Evolutionary conservation across 2,329 filamentous ascomycete species (phyloP), one percentile per base, ranked within the genome.

Genomic region (Cercospora sojina): DNA sequence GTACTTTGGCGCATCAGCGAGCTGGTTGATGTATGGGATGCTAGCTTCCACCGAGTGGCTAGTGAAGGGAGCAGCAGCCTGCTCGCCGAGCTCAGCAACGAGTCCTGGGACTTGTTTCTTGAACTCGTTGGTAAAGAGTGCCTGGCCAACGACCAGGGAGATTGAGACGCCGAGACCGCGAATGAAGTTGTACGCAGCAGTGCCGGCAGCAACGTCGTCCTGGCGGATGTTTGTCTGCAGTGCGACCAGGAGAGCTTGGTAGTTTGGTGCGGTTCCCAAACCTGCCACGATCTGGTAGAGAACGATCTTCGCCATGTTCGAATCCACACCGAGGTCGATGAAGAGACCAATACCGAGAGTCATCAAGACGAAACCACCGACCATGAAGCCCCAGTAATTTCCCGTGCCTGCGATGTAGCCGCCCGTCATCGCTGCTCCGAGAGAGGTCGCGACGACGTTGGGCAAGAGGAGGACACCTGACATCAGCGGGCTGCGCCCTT

Each of bases 391-490:
- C 47, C 47, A 51, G 47, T 51, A 51, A 12, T 51, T 51, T 51
- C 47, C 47, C 13, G 47, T 51, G 47, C 47, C 47, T 16, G 47
- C 47, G 12, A 51, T 51, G 23, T 51, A 51, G 10, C 47, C 47
- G 5, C 47, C 47, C 0, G 47, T 51, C 20, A 51, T 51, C 20
- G 47, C 47, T 5, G 47, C 47, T 51, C 47, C 47, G 5, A 51
- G 47, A 7, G 47, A 51, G 10, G 47, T 51, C 23, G 47, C 47
- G 20, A 51, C 47, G n/a, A 51, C 47, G 20, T 51, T 51, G 4
- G 80, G 80, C 3, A 82, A 71, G 27, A 79, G 69, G 16, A 78
- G 72, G 0, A 81, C 75, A 2, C 80, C 81, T 59, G 78, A 80
- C 65, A 79, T 74, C 5, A 79, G 67, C 0, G 80, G 77, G 0